These are phyloP conservation scores for Proliferodiscus dingleyae DNA, from an alignment of 2,329 filamentous ascomycete species.

Conservation along the genomic window DNA sequence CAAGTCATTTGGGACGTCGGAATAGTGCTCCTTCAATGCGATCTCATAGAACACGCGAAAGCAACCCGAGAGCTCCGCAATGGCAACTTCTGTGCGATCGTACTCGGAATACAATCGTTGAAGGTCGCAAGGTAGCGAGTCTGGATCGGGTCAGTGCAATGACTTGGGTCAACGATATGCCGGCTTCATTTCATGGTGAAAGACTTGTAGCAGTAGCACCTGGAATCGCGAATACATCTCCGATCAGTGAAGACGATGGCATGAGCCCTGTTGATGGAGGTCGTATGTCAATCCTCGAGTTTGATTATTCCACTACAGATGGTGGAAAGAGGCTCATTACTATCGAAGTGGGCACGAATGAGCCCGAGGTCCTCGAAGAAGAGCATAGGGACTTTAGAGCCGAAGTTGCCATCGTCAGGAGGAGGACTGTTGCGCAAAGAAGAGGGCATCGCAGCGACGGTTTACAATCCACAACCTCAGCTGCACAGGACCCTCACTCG, in stretches of 20 bases:
- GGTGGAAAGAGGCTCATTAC: conserved; percentile 54
- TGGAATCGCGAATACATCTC: conserved; percentile 55
- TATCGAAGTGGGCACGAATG: conserved; percentile 68
- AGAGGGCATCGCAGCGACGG: conserved; percentile 46
- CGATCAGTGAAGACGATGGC: conserved; percentile 61
- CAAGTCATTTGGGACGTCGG: conserved; percentile 20
- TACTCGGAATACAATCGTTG: conserved; percentile 64
- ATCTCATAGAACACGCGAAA: conserved; percentile 20
- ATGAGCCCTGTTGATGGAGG: conserved; percentile 76
- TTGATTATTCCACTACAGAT: conserved; percentile 56
- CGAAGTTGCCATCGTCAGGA: conserved; percentile 73
- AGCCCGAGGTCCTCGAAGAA: conserved; percentile 67
- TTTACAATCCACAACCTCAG: conserved; percentile 44
- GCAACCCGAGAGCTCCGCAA: conserved; percentile 46
- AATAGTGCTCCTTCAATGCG: conserved; percentile 29
- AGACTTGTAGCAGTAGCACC: conserved; percentile 67
- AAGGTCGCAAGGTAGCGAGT: conserved; percentile 60
- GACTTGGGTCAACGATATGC: conserved; percentile 63
- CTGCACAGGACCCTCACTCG: conserved; percentile 12
- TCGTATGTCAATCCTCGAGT: conserved; percentile 67
- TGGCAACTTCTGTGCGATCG: conserved; percentile 68
- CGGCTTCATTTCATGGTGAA: conserved; percentile 44
- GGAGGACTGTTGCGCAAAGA: conserved; percentile 65
- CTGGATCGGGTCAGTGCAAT: conserved; percentile 62
- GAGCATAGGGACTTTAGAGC: conserved; percentile 69